These are phyloP conservation scores for Turritis glabra DNA, from an alignment of 345 rosid species.

Conservation along the genomic window DNA sequence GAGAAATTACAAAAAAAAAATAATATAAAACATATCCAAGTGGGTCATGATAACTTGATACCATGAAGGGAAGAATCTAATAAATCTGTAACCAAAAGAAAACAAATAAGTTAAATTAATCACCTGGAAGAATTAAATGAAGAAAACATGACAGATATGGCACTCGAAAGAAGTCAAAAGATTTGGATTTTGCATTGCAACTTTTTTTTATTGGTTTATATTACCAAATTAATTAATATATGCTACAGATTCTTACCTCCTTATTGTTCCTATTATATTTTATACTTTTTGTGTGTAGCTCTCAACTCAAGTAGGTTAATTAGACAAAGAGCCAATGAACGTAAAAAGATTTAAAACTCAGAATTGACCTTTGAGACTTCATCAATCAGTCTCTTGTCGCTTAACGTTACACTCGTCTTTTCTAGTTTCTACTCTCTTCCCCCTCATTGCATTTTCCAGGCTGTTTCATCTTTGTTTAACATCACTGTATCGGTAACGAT, in stretches of 20 bases:
- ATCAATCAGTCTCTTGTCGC: conserved; percentile 36
- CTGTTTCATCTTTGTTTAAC: conserved; percentile 25
- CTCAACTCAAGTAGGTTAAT: conserved; percentile 1
- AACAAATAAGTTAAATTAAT: not conserved
- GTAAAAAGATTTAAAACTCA: not conserved
- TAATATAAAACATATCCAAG: too few species aligned
- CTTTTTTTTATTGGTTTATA: not conserved
- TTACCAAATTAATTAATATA: not conserved
- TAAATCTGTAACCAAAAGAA: not conserved
- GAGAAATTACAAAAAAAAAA: too few species aligned
- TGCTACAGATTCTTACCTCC: conserved; percentile 14
- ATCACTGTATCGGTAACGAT: conserved; percentile 12
- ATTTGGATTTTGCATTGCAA: conserved; percentile 7
- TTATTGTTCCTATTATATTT: not conserved
- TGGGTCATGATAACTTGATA: too few species aligned
- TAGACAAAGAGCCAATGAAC: conserved; percentile 14
- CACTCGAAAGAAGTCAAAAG: conserved; percentile 25
- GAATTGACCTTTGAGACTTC: conserved; percentile 27
- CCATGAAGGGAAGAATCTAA: too few species aligned
- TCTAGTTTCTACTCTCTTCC: conserved; percentile 4
- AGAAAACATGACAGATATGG: not conserved
- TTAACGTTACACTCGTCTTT: conserved; percentile 30
- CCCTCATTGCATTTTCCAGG: conserved; percentile 19
- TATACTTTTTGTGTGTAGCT: not conserved
- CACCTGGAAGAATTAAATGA: not conserved